phyloP scores from a whole-genome alignment of 192 early-diverging fungal species.

The Linnemannia zychae region DNA sequence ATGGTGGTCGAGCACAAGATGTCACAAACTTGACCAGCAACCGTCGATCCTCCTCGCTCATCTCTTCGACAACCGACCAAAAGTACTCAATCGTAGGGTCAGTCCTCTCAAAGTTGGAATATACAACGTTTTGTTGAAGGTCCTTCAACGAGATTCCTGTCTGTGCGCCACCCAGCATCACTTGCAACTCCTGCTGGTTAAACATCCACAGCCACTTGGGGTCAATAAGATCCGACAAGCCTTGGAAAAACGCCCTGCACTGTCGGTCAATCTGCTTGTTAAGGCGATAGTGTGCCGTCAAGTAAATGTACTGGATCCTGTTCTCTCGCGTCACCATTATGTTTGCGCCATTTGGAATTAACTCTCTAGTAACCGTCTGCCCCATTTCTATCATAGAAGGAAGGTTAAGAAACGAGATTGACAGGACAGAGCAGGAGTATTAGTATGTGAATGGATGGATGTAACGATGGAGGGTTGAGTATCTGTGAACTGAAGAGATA shows the following conservation, averaged over 20 bases:
- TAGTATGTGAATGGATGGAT: not conserved
- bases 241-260: constrained; percentile 86
- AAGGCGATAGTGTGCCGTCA: constrained; percentile 90
- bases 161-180: constrained; percentile 86
- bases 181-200: constrained; percentile 93
- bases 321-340: constrained; percentile 90
- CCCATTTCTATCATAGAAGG: constrained; percentile 59
- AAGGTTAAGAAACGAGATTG: not conserved
- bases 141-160: constrained; percentile 84
- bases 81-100: constrained; percentile 87
- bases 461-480: too few species aligned
- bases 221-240: constrained; percentile 89
- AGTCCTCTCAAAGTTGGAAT: constrained; percentile 74
- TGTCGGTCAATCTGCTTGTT: constrained; percentile 85
- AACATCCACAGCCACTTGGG: constrained; percentile 93
- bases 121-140: constrained; percentile 79
- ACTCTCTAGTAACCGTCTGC: constrained; percentile 66
- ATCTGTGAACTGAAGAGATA: not conserved
- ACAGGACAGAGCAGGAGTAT: not conserved
- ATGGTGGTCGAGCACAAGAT: constrained; percentile 89
- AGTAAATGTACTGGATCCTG: constrained; percentile 88
- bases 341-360: constrained; percentile 82
- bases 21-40: constrained; percentile 90
- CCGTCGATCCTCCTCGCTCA: constrained; percentile 63
- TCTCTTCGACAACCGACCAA: constrained; percentile 62